Conservation (phyloP, 2,329 filamentous ascomycete genomes). For the Didymellaceae sp. region DNA sequence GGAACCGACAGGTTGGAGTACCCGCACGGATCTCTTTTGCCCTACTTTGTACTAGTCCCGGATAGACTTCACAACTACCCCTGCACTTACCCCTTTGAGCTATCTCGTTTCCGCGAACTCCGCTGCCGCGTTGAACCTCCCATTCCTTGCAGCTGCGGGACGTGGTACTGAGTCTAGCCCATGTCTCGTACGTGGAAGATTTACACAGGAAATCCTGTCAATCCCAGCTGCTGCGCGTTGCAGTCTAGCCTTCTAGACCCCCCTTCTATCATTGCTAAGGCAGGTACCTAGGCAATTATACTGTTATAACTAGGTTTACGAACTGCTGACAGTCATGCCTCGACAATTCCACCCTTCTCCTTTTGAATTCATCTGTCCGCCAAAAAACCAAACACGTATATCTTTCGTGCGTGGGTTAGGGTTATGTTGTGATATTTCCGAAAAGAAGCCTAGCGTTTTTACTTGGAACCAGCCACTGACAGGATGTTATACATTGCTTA, state of each 20-base stretch:
- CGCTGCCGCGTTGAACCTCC: neutral
- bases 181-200: neutral
- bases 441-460: no score
- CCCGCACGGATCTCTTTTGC: slow-evolving; percentile 1
- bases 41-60: slow-evolving; percentile 1
- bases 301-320: neutral
- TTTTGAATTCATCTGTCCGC: no score
- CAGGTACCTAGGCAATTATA: neutral
- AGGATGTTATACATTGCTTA: no score
- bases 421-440: no score
- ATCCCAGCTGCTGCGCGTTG: neutral
- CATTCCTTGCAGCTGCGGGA: neutral
- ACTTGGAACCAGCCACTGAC: no score
- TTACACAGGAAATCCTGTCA: neutral
- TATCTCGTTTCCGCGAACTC: neutral
- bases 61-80: slow-evolving; percentile 3
- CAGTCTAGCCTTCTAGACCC: neutral
- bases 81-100: neutral
- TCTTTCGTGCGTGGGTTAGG: no score
- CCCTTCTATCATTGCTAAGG: neutral
- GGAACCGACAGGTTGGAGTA: slow-evolving; percentile 4
- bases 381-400: no score
- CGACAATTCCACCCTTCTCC: no score
- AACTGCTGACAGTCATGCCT: no score
- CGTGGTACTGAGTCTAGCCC: neutral